phyloP scores from a whole-genome alignment of 2,329 filamentous ascomycete species.

The Colletotrichum brevisporum region DNA sequence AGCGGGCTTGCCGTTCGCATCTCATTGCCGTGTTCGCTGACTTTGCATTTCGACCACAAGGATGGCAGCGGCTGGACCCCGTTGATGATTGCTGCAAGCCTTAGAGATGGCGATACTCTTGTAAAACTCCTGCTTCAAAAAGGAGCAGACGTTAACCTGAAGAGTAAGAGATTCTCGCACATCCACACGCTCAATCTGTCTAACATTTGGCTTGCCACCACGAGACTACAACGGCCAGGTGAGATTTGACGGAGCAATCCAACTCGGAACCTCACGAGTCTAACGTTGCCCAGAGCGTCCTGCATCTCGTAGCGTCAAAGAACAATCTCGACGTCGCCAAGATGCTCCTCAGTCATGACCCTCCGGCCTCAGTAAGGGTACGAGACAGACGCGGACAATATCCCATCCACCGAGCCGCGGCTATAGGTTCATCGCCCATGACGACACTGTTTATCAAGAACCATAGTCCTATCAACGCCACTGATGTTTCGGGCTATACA shows the following conservation, averaged over 20 bases:
- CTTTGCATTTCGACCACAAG: conserved; percentile 51
- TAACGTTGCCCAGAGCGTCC: conserved; percentile 73
- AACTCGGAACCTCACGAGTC: neutral
- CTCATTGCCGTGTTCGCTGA: neutral
- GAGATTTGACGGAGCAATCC: conserved; percentile 30
- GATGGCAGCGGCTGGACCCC: conserved; percentile 87
- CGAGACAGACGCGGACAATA: conserved; percentile 92
- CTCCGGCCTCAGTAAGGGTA: conserved; percentile 80
- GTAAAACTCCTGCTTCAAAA: conserved; percentile 77
- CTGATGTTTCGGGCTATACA: conserved; percentile 86
- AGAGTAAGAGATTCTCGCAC: conserved; percentile 64
- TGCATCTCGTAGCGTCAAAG: conserved; percentile 95
- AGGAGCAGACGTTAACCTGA: conserved; percentile 80
- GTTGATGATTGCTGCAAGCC: conserved; percentile 84
- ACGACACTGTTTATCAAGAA: conserved; percentile 83
- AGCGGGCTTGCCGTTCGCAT: neutral
- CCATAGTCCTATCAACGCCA: conserved; percentile 85
- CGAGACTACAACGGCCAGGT: conserved; percentile 78
- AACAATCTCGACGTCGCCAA: conserved; percentile 86
- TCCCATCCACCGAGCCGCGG: conserved; percentile 90
- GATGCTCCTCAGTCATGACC: conserved; percentile 79
- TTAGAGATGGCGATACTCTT: conserved; percentile 79
- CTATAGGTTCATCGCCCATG: conserved; percentile 90
- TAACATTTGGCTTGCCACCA: neutral
- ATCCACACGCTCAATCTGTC: neutral